These are phyloP conservation scores for Vachellia collinsii DNA, from an alignment of 306 rosid species.

Conservation along the genomic window DNA sequence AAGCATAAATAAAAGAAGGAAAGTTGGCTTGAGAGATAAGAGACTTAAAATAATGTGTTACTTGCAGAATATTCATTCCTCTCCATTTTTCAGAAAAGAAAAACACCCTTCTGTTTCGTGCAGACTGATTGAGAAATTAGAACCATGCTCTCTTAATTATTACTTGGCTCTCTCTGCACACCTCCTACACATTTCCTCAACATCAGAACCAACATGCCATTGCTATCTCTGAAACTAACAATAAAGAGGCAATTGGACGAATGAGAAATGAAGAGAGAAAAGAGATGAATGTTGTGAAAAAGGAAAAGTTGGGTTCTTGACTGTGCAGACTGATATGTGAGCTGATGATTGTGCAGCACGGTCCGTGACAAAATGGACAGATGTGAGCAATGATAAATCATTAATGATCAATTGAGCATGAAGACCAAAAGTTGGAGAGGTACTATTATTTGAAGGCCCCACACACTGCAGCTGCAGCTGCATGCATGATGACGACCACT, in stretches of 20 bases:
- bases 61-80: too few relatives aligned
- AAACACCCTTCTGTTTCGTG: not conserved
- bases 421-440: slow-evolving; percentile 15
- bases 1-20: not conserved
- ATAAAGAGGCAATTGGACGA: not conserved
- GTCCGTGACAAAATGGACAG: slow-evolving; percentile 28
- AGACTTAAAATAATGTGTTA: not conserved
- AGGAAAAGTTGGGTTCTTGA: slow-evolving; percentile 4
- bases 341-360: slow-evolving; percentile 35
- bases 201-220: not conserved
- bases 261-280: not conserved
- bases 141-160: not conserved
- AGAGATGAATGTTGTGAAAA: not conserved
- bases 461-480: not conserved
- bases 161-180: not conserved
- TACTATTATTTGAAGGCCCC: slow-evolving; percentile 34
- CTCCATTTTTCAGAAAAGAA: too few relatives aligned
- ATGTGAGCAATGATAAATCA: slow-evolving; percentile 1
- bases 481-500: slow-evolving; percentile 43
- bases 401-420: slow-evolving; percentile 34
- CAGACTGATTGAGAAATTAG: not conserved
- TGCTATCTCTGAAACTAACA: not conserved
- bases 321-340: not conserved
- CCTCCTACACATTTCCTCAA: not conserved
- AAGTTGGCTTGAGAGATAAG: not conserved